Base-by-base conservation (phyloP, 2,329 filamentous ascomycete species). In the Lojkania enalia region DNA sequence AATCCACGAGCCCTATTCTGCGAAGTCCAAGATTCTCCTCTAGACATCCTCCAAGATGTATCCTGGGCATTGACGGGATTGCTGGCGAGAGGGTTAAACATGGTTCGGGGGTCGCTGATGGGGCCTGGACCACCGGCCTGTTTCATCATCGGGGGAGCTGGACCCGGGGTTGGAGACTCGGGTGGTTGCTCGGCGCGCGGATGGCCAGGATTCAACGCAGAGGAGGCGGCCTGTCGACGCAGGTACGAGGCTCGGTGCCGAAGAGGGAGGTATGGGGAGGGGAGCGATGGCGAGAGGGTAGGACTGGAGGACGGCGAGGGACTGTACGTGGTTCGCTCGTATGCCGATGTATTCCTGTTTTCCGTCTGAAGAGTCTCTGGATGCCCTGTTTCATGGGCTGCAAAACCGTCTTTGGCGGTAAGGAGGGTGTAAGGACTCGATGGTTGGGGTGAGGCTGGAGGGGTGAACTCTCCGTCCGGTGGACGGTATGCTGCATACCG, bases 171-270 rank as follows among this genome's bases (percentile, higher is more conserved):
- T 4, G 66, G 64, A 1, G 66, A 67, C 15, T 52, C 42, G 9
- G 54, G 33, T 3, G 53, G 32, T 11, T 57, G 58, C 6, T 55
- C 60, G 16, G 52, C 38, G 20, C 52, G 52, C 2, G 58, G 51
- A 31, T 48, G 54, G 3, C 53, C 55, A 40, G 51, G 52, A 45
- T 59, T 57, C 25, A 60, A 55, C n/a, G 64, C 57, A 29, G 63
- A 61, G 20, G 62, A 55, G 3, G 61, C 58, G 30, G 63, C 55
- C 53, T 66, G 62, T 40, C 69, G 66, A 42, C 74, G 64, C 20
- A 71, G 66, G 11, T 70, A 67, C 14, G 74, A 66, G 1, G 72
- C 71, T 21, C 69, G 64, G 49, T 71, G 70, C 18, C 73, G 67
- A 11, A 70, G 58, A 18, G 66, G 60, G 16, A 72, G 64, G 44